phyloP scores from a whole-genome alignment of 805 yeast genomes.

The Saccharomycopsis schoenii region DNA sequence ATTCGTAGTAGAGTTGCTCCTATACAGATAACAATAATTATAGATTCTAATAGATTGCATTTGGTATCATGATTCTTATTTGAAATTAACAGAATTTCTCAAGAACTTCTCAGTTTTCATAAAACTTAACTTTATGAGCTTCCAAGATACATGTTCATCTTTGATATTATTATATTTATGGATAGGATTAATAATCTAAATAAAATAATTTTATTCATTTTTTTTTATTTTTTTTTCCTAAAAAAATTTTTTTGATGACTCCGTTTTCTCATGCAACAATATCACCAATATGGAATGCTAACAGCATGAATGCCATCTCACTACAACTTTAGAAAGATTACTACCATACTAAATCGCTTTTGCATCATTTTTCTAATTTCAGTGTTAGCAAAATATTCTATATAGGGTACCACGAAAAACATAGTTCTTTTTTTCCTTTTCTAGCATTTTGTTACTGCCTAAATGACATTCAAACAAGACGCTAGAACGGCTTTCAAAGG shows the following conservation, averaged over 20 bases:
- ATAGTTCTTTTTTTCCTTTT: background rate
- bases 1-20: too few species aligned
- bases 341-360: background rate
- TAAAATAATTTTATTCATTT: background rate
- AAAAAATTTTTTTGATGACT: background rate
- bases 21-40: too few species aligned
- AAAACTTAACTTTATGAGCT: too few species aligned
- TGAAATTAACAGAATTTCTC: too few species aligned
- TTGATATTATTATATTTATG: too few species aligned
- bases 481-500: background rate
- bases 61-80: too few species aligned
- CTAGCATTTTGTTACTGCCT: background rate
- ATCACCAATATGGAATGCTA: too few species aligned
- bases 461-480: conserved; percentile 1
- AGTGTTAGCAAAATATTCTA: background rate
- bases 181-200: too few species aligned
- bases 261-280: background rate
- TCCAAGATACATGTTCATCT: too few species aligned
- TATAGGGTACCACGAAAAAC: background rate
- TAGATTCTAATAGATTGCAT: too few species aligned
- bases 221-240: background rate
- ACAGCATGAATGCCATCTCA: too few species aligned
- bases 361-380: background rate
- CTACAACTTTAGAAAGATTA: background rate
- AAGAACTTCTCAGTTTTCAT: too few species aligned